Percentiles rank a stretch among this genome's conserved stretches.
These are phyloP conservation scores for Aspergillus mulundensis DNA, from an alignment of 495 filamentous ascomycete genomes.

Conservation along the genomic window DNA sequence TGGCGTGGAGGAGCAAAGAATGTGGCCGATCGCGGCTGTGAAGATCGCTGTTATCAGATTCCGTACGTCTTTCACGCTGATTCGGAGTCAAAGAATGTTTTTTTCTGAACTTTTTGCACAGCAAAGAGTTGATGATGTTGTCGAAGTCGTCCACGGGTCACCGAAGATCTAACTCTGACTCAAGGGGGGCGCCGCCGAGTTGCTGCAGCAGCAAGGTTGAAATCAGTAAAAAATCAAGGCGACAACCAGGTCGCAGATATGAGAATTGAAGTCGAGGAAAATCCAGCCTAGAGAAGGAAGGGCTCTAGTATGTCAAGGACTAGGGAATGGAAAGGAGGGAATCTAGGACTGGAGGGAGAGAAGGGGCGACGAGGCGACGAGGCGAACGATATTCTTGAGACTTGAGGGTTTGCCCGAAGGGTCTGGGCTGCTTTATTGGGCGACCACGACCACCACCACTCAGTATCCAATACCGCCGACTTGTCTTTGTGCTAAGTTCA, in stretches of 20 bases:
- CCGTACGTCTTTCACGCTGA: background rate
- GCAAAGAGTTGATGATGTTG: slow-evolving; percentile 21
- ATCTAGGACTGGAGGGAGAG: slow-evolving; percentile 15
- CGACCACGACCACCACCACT: too few species aligned
- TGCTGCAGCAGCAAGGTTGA: slow-evolving; percentile 21
- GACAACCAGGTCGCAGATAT: slow-evolving; percentile 37
- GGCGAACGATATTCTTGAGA: background rate
- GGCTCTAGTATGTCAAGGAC: slow-evolving; percentile 43
- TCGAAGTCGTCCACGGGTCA: too few species aligned
- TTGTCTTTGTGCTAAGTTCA: slow-evolving; percentile 1
- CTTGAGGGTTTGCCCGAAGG: background rate
- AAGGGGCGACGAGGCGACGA: slow-evolving; percentile 3
- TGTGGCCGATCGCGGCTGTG: slow-evolving; percentile 32
- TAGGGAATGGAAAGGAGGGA: slow-evolving; percentile 24
- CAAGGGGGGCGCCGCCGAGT: slow-evolving; percentile 20
- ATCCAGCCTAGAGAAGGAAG: slow-evolving; percentile 24
- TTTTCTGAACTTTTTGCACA: slow-evolving; percentile 28
- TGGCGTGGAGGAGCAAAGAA: slow-evolving; percentile 20
- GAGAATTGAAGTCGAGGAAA: slow-evolving; percentile 22
- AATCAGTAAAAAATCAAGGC: slow-evolving; percentile 21
- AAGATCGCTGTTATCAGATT: slow-evolving; percentile 30
- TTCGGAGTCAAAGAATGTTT: slow-evolving; percentile 5
- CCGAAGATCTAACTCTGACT: too few species aligned
- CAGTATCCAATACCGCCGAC: too few species aligned
- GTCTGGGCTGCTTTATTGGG: background rate